A percentile compares a stretch with the other conserved stretches of the same genome.
phyloP scores from a whole-genome alignment of 2,329 filamentous ascomycete genomes.

The Cytospora leucostoma region DNA sequence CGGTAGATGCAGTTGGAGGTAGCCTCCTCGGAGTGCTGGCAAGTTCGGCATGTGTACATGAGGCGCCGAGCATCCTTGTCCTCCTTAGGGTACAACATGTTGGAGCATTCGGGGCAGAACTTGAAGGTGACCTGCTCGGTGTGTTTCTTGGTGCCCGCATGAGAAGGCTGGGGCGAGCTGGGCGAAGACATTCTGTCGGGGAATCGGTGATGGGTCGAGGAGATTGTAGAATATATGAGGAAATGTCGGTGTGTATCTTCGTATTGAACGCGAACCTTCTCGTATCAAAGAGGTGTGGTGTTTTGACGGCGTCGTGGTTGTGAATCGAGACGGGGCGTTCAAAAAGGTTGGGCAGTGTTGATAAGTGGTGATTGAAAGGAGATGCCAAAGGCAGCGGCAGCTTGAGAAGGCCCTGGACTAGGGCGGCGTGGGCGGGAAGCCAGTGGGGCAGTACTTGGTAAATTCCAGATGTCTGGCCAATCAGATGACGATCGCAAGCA shows the following conservation, averaged over 20 bases:
- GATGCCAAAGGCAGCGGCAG: conserved; percentile 3
- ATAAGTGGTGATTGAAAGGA: not conserved
- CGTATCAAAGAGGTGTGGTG: not conserved
- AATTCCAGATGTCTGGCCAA: conserved; percentile 6
- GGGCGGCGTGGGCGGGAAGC: not conserved
- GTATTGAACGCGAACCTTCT: not conserved
- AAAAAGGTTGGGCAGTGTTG: not conserved
- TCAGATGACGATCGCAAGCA: conserved; percentile 22
- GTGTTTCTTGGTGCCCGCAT: conserved; percentile 48
- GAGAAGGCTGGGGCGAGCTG: conserved; percentile 48
- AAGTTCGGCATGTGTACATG: conserved; percentile 94
- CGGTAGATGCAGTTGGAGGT: conserved; percentile 91
- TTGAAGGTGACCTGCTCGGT: conserved; percentile 89
- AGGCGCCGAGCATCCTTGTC: conserved; percentile 81
- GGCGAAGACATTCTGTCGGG: conserved; percentile 56
- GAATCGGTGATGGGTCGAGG: conserved; percentile 12
- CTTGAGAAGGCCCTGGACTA: not conserved
- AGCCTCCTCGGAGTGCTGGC: conserved; percentile 85
- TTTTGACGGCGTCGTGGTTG: not conserved
- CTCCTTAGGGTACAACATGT: conserved; percentile 97
- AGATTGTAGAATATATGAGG: not conserved
- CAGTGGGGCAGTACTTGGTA: not conserved
- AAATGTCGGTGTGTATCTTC: not conserved
- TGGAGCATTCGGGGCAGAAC: conserved; percentile 98
- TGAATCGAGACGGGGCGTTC: not conserved